Conservation (phyloP, 768 basidiomycete genomes). For the Hydnum rufescens region DNA sequence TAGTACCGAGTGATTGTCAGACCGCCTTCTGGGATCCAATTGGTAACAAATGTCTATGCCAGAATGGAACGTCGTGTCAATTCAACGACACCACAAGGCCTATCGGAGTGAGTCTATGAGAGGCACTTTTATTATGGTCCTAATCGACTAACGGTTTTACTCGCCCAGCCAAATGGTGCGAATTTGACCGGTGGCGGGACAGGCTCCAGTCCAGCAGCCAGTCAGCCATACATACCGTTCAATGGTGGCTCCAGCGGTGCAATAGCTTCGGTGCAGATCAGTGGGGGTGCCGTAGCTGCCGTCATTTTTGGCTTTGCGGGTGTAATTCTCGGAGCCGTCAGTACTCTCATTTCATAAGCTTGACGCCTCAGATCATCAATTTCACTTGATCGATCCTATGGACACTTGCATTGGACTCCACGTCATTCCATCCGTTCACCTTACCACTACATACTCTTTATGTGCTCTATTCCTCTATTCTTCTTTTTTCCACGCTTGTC, state of each 20-base stretch:
- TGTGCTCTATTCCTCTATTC: too few relatives aligned
- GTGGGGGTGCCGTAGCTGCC: slow-evolving; percentile 18
- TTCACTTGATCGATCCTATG: too few relatives aligned
- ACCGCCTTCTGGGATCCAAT: slow-evolving; percentile 73
- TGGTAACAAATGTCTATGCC: slow-evolving; percentile 41
- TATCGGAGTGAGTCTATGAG: slow-evolving; percentile 33
- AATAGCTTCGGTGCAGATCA: slow-evolving; percentile 16
- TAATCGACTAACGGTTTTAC: not conserved
- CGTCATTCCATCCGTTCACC: too few relatives aligned
- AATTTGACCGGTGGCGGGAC: slow-evolving; percentile 46
- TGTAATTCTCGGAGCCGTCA: slow-evolving; percentile 16
- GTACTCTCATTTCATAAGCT: not conserved
- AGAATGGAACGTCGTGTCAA: slow-evolving; percentile 27
- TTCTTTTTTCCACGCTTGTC: too few relatives aligned
- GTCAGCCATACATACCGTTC: slow-evolving; percentile 29
- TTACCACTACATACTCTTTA: too few relatives aligned
- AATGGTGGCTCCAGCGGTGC: slow-evolving; percentile 17
- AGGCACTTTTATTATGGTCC: not conserved
- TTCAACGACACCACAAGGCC: slow-evolving; percentile 45
- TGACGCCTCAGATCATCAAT: too few relatives aligned
- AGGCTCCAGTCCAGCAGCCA: slow-evolving; percentile 19
- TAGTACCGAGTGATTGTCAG: slow-evolving; percentile 51
- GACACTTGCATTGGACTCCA: too few relatives aligned
- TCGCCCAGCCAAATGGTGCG: slow-evolving; percentile 37
- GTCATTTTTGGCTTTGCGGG: slow-evolving; percentile 22